Evolutionary conservation across 495 filamentous ascomycete genomes (phyloP).

Genomic region (Lasiosphaeria ovina): DNA sequence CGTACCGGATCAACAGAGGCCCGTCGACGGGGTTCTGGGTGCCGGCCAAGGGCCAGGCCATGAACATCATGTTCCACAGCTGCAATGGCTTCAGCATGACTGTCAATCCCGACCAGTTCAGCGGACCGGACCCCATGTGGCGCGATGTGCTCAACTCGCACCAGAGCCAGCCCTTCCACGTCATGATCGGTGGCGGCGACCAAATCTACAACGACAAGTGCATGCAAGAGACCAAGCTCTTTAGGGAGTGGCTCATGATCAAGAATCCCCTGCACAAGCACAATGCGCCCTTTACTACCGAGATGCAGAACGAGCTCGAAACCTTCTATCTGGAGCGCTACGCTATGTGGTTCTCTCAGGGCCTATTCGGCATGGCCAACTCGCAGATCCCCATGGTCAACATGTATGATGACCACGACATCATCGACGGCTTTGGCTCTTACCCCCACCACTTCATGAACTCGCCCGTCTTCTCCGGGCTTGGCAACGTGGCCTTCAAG

Average conservation of each 20-base stretch:
- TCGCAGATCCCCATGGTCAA: slow-evolving; percentile 98
- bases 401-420: slow-evolving; percentile 97
- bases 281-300: slow-evolving; percentile 63
- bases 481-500: slow-evolving; percentile 91
- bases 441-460: slow-evolving; percentile 91
- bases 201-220: slow-evolving; percentile 93
- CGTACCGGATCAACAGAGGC: slow-evolving; percentile 91
- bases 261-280: slow-evolving; percentile 80
- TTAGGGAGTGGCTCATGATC: slow-evolving; percentile 78
- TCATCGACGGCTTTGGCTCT: slow-evolving; percentile 94
- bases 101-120: slow-evolving; percentile 73
- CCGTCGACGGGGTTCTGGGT: slow-evolving; percentile 94
- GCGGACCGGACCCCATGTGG: slow-evolving; percentile 95
- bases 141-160: slow-evolving; percentile 91
- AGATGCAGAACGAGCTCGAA: slow-evolving; percentile 84
- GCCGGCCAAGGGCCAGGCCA: slow-evolving; percentile 75
- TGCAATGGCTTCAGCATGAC: slow-evolving; percentile 92
- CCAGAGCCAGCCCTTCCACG: slow-evolving; percentile 90
- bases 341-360: slow-evolving; percentile 89
- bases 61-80: slow-evolving; percentile 98
- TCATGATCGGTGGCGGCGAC: slow-evolving; percentile 97
- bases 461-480: slow-evolving; percentile 82
- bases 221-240: slow-evolving; percentile 67
- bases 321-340: slow-evolving; percentile 84
- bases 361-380: slow-evolving; percentile 86